These are phyloP conservation scores for Xylariomycetidae sp. DNA, from an alignment of 2,329 filamentous ascomycete genomes.

Conservation along the genomic window DNA sequence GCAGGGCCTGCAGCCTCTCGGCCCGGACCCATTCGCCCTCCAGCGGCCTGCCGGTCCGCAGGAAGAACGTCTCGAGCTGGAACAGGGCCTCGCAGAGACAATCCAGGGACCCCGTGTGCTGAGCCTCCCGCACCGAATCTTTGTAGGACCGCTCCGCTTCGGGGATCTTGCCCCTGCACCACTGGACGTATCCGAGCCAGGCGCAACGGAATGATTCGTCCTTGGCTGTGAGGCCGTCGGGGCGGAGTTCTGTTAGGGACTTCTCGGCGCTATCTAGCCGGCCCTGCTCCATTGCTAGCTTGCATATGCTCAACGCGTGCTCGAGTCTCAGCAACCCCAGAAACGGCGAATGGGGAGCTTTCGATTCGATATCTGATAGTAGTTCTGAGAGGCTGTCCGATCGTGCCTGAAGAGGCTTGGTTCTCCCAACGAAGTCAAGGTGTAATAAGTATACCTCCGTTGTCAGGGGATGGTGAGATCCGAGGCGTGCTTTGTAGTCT, in stretches of 20 bases:
- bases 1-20: constrained; percentile 18
- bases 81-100: constrained; percentile 23
- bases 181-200: constrained; percentile 24
- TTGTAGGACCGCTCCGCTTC: constrained; percentile 19
- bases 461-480: constrained; percentile 18
- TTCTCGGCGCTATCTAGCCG: constrained; percentile 19
- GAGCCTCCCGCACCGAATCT: constrained; percentile 18
- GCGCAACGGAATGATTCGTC: constrained; percentile 22
- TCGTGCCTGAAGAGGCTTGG: constrained; percentile 16
- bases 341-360: constrained; percentile 10
- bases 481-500: constrained; percentile 18
- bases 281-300: constrained; percentile 16
- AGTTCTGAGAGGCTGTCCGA: constrained; percentile 10
- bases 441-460: constrained; percentile 22
- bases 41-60: constrained; percentile 17
- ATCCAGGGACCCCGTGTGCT: constrained; percentile 20
- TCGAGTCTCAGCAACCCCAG: constrained; percentile 21
- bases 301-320: constrained; percentile 22
- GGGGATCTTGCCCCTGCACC: constrained; percentile 15
- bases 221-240: constrained; percentile 14
- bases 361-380: constrained; percentile 15
- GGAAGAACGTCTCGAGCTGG: constrained; percentile 25
- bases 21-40: constrained; percentile 19
- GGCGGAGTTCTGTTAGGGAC: constrained; percentile 14
- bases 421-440: constrained; percentile 21